Conservation (phyloP, 768 basidiomycete genomes). For the Collybia mongolica region DNA sequence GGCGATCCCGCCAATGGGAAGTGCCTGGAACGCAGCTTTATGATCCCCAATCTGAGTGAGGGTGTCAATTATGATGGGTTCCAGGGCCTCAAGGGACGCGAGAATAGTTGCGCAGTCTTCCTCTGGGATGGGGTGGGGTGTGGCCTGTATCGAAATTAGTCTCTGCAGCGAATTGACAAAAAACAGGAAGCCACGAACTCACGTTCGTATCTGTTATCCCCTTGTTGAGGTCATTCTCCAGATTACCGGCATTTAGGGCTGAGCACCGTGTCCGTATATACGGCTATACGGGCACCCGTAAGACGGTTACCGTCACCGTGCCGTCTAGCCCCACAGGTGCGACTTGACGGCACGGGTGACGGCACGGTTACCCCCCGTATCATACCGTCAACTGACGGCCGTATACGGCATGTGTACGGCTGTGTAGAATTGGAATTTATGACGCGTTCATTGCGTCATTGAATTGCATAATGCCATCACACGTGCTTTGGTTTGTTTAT, state of each 20-base stretch:
- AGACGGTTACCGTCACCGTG: too few species aligned
- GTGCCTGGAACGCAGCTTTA: conserved; percentile 22
- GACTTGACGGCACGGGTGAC: too few species aligned
- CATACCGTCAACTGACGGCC: too few species aligned
- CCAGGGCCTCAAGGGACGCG: conserved; percentile 17
- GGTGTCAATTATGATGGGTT: conserved; percentile 24
- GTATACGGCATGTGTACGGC: too few species aligned
- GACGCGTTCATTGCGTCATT: too few species aligned
- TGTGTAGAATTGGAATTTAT: too few species aligned
- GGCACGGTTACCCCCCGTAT: too few species aligned
- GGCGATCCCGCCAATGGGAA: conserved; percentile 27
- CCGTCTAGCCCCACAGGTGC: too few species aligned
- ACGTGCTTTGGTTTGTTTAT: too few species aligned
- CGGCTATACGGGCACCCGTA: too few species aligned
- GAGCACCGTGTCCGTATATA: too few species aligned
- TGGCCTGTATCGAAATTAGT: conserved; percentile 9
- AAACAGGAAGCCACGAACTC: background rate
- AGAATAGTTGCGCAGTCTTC: conserved; percentile 24
- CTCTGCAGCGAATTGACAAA: background rate
- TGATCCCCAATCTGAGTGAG: conserved; percentile 20
- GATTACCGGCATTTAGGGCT: background rate
- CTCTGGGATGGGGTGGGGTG: conserved; percentile 19
- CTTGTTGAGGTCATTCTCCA: conserved; percentile 19
- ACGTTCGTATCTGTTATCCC: conserved; percentile 27
- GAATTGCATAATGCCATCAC: too few species aligned